phyloP scores from a whole-genome alignment of 2,329 filamentous ascomycete species.

The Aspergillus chevalieri region DNA sequence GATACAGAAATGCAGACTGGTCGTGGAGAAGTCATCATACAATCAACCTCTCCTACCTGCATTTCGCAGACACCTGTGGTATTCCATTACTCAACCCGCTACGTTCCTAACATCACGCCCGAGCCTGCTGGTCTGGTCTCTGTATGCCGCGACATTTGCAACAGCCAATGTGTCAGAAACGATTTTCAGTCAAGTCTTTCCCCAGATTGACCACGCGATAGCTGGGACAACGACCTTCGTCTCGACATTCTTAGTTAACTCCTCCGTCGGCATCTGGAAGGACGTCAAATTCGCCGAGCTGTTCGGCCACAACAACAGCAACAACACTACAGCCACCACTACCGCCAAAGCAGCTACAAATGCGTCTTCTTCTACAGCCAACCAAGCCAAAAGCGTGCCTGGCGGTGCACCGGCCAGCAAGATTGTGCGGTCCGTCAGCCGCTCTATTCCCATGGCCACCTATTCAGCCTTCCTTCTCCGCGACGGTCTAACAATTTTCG shows the following conservation, averaged over 20 bases:
- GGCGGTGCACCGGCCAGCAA: constrained; percentile 7
- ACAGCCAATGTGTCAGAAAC: constrained; percentile 82
- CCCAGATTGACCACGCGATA: constrained; percentile 56
- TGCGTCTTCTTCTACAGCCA: neutral
- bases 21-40: constrained; percentile 37
- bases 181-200: constrained; percentile 52
- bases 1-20: constrained; percentile 26
- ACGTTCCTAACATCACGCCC: constrained; percentile 36
- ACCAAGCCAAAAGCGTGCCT: neutral
- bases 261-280: constrained; percentile 72
- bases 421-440: constrained; percentile 21
- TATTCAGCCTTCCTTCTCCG: constrained; percentile 64
- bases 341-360: constrained; percentile 4
- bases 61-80: constrained; percentile 28
- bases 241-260: constrained; percentile 68
- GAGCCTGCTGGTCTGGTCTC: constrained; percentile 37
- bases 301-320: constrained; percentile 44
- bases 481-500: constrained; percentile 79
- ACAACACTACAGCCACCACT: constrained; percentile 3
- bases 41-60: constrained; percentile 27
- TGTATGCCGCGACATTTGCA: constrained; percentile 84
- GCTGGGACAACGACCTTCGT: constrained; percentile 70
- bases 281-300: constrained; percentile 76
- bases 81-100: constrained; percentile 33
- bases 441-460: constrained; percentile 43